phyloP scores from a whole-genome alignment of 306 rosid species.

The Ammopiptanthus mongolicus region DNA sequence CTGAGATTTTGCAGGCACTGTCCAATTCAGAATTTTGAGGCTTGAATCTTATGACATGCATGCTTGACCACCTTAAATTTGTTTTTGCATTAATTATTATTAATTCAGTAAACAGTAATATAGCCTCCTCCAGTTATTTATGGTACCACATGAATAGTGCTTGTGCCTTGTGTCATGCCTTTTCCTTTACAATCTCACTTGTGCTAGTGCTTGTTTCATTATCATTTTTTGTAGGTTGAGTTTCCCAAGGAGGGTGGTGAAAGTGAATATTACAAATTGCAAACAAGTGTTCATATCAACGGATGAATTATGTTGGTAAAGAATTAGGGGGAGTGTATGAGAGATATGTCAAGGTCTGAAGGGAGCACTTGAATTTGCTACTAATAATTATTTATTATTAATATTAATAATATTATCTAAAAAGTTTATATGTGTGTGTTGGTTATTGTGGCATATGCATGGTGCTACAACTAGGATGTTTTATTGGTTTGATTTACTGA shows the following conservation, averaged over 20 bases:
- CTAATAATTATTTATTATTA: too few relatives aligned
- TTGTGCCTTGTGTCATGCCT: neutral
- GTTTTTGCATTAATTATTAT: neutral
- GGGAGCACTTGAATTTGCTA: neutral
- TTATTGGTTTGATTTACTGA: conserved; percentile 4
- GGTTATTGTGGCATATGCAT: too few relatives aligned
- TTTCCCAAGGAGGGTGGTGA: neutral
- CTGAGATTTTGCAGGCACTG: neutral
- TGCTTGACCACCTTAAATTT: too few relatives aligned
- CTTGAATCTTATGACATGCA: neutral
- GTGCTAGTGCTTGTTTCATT: neutral
- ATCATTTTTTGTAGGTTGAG: conserved; percentile 9
- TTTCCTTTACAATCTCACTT: neutral
- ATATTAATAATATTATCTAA: too few relatives aligned
- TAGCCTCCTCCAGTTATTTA: neutral
- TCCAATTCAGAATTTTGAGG: neutral
- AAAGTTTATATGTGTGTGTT: conserved; percentile 32
- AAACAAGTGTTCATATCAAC: neutral
- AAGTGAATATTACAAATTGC: neutral
- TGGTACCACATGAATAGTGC: neutral
- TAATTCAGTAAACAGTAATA: neutral
- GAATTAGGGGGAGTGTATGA: neutral
- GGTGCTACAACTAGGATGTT: neutral
- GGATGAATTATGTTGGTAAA: conserved; percentile 4
- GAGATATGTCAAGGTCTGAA: neutral